Evolutionary conservation across 2,329 filamentous ascomycete genomes (phyloP), one percentile per base, ranked within the genome.

Genomic region (Xylariaceae sp.): DNA sequence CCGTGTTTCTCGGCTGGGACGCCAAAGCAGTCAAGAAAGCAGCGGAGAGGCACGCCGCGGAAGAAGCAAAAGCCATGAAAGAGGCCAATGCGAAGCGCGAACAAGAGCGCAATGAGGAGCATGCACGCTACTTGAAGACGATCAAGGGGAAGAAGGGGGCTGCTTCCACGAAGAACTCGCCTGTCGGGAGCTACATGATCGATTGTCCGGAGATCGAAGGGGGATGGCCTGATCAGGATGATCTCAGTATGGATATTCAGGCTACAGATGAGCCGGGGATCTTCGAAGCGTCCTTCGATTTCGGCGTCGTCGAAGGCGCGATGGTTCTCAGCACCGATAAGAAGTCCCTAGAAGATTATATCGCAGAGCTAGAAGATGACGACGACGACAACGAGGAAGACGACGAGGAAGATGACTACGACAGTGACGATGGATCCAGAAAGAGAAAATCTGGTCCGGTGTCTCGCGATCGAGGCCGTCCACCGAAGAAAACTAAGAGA

Each of bases 281-380:
- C 38, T 65, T 56, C 48, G 49, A 58, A 44, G 60, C 49, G 29
- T 50, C 55, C 14, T 62, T 65, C 37, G 50, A 66, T 44, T 62
- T 64, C 46, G 56, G 64, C 16, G 45, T 61, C 21, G 25, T 64
- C 4, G 49, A 62, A 21, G 61, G 62, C 29, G 50, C 61, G 19
- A 62, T 64, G 57, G 42, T 62, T 3, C 38, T 63, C 12, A 55
- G 57, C 2, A 47, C 47, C 19, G 53, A 61, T 42, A 47, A 60
- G 46, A 45, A 50, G 22, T 40, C 47, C 27, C 39, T 65, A 8
- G 45, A 59, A 10, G 36, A 37, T 39, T 59, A 65, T 45, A 54
- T 57, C 45, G 47, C 50, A 37, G 47, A 53, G 23, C 22, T 41
- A 8, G 44, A 55, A 21, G 17, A 17, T 14, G 25, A 47, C 8